Evolutionary conservation across 495 filamentous ascomycete genomes (phyloP).

Genomic region (Pyronema domesticum): DNA sequence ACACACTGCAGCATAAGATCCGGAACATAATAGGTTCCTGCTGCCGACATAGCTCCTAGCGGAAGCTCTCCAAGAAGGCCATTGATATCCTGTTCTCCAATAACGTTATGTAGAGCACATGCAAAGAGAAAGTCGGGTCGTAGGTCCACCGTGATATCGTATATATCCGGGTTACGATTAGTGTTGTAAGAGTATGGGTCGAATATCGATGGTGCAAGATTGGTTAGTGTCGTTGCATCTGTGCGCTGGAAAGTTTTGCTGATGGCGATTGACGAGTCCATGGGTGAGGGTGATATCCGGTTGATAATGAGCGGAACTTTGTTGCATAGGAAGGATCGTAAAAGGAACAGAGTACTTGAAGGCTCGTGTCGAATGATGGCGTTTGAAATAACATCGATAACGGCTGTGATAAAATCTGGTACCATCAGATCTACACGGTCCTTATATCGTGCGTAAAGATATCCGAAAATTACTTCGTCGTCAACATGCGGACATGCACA

Average conservation of each 20-base stretch:
- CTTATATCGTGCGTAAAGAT: conserved; percentile 69
- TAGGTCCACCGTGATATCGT: conserved; percentile 30
- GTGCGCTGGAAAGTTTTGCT: conserved; percentile 20
- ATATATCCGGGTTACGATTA: conserved; percentile 17
- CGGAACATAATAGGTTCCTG: conserved; percentile 59
- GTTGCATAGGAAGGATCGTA: conserved; percentile 84
- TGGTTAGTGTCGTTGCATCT: conserved; percentile 29
- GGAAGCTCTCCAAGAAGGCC: conserved; percentile 69
- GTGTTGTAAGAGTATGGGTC: conserved; percentile 19
- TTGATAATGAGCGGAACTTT: conserved; percentile 68
- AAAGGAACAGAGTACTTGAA: conserved; percentile 49
- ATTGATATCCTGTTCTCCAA: conserved; percentile 62
- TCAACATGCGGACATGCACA: conserved; percentile 67
- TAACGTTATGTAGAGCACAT: conserved; percentile 67
- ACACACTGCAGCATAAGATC: conserved; percentile 57
- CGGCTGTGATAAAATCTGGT: conserved; percentile 64
- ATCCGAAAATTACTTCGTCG: conserved; percentile 56
- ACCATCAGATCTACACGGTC: conserved; percentile 58
- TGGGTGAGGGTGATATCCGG: conserved; percentile 36
- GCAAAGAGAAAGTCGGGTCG: conserved; percentile 85
- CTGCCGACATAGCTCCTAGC: conserved; percentile 58
- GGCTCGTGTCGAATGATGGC: conserved; percentile 65
- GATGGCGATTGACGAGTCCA: conserved; percentile 17
- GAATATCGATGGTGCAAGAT: conserved; percentile 16
- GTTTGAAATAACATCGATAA: conserved; percentile 79